phyloP scores from a whole-genome alignment of 1,284 basidiomycete species.

The Ganoderma meredithae region DNA sequence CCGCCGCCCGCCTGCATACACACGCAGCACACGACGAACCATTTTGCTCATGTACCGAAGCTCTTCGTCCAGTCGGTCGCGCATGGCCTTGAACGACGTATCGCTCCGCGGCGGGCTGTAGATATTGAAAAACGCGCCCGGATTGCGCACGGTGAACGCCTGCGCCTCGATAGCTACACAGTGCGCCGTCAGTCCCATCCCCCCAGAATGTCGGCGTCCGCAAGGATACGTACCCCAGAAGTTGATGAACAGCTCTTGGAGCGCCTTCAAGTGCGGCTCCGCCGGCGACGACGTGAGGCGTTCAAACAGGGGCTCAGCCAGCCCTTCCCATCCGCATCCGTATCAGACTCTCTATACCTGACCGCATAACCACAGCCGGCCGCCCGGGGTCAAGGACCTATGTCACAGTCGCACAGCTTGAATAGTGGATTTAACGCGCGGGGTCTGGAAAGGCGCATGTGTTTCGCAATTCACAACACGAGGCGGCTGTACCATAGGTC shows the following conservation, averaged over 20 bases:
- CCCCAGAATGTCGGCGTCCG: background rate
- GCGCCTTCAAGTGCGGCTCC: slow-evolving; percentile 71
- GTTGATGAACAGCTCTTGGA: slow-evolving; percentile 90
- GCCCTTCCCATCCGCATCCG: slow-evolving; percentile 49
- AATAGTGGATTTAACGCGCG: background rate
- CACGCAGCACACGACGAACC: slow-evolving; percentile 47
- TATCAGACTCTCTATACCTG: slow-evolving; percentile 14
- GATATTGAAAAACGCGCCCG: slow-evolving; percentile 84
- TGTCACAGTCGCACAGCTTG: background rate
- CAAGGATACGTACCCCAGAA: slow-evolving; percentile 75
- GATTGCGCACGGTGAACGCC: slow-evolving; percentile 80
- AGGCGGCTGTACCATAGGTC: background rate
- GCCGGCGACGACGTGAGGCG: slow-evolving; percentile 76
- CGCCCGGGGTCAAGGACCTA: slow-evolving; percentile 16
- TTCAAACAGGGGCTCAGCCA: slow-evolving; percentile 79
- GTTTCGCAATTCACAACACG: slow-evolving; percentile 1
- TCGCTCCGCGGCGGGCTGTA: slow-evolving; percentile 85
- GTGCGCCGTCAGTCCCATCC: background rate
- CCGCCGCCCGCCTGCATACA: background rate
- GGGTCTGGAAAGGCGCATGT: background rate
- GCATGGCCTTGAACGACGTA: slow-evolving; percentile 62
- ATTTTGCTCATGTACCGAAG: slow-evolving; percentile 76
- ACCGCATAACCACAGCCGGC: background rate
- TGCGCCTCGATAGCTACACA: slow-evolving; percentile 81
- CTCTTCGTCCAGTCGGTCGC: slow-evolving; percentile 83